phyloP scores from a whole-genome alignment of 805 yeast genomes.

The Spathaspora hagerdaliae region DNA sequence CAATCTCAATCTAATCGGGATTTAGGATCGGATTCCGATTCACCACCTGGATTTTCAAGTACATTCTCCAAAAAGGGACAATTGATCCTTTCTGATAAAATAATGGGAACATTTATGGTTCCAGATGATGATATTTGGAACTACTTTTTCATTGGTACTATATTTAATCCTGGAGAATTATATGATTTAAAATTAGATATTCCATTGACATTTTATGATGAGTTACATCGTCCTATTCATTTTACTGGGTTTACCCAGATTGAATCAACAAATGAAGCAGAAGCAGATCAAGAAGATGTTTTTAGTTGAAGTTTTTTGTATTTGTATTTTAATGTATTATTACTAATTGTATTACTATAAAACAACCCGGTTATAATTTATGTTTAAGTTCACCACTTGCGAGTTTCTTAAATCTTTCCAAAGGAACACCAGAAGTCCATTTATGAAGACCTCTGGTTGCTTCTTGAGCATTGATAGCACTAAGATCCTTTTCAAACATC shows the following conservation, averaged over 20 bases:
- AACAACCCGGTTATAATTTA: slow-evolving; percentile 45
- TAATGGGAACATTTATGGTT: slow-evolving; percentile 79
- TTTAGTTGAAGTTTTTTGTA: slow-evolving; percentile 35
- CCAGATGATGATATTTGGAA: slow-evolving; percentile 90
- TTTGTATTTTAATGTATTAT: background rate
- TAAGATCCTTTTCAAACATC: slow-evolving; percentile 30
- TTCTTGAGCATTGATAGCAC: slow-evolving; percentile 58
- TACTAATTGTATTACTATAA: background rate
- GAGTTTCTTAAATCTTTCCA: slow-evolving; percentile 55
- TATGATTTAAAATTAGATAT: slow-evolving; percentile 68
- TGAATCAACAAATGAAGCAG: slow-evolving; percentile 50
- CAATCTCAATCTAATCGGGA: slow-evolving; percentile 44
- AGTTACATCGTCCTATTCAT: slow-evolving; percentile 83
- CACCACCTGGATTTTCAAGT: slow-evolving; percentile 66
- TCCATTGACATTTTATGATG: slow-evolving; percentile 82
- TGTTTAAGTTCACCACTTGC: slow-evolving; percentile 54
- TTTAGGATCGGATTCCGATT: slow-evolving; percentile 40
- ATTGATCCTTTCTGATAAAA: slow-evolving; percentile 65
- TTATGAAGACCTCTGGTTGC: slow-evolving; percentile 61
- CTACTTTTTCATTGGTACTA: slow-evolving; percentile 80
- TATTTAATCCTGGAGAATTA: slow-evolving; percentile 62
- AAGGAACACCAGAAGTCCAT: slow-evolving; percentile 75
- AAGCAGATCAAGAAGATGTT: slow-evolving; percentile 65
- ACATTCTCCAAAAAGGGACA: slow-evolving; percentile 61
- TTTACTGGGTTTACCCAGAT: slow-evolving; percentile 70